These are phyloP conservation scores for Sicyos edulis DNA, from an alignment of 306 rosid genomes.

Conservation along the genomic window DNA sequence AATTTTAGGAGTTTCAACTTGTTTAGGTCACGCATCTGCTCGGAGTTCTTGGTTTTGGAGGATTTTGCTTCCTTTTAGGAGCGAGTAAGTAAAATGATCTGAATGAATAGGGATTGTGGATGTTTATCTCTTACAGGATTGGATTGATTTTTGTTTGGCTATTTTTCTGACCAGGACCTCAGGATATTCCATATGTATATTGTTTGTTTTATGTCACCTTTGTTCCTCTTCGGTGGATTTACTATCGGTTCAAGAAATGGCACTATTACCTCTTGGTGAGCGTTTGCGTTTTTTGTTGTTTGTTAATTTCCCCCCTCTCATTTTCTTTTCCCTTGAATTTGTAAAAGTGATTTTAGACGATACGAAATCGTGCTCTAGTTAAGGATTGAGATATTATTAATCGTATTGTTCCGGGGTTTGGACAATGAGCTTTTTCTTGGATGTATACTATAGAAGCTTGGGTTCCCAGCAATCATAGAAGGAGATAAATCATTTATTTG, in stretches of 20 bases:
- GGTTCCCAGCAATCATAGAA: neutral
- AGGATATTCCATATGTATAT: slow-evolving; percentile 68
- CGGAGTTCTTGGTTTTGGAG: slow-evolving; percentile 79
- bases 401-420: neutral
- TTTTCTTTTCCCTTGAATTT: neutral
- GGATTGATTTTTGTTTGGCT: slow-evolving; percentile 8
- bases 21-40: slow-evolving; percentile 66
- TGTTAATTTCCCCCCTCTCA: neutral
- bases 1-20: neutral
- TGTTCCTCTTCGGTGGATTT: slow-evolving; percentile 95
- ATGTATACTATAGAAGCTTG: neutral
- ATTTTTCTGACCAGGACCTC: slow-evolving; percentile 60
- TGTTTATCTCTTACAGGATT: neutral
- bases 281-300: slow-evolving; percentile 14
- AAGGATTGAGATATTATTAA: neutral
- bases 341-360: neutral
- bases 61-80: slow-evolving; percentile 84
- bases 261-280: slow-evolving; percentile 93
- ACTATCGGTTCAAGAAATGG: slow-evolving; percentile 92
- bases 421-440: slow-evolving; percentile 8
- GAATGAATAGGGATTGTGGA: slow-evolving; percentile 15
- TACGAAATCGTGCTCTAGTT: neutral
- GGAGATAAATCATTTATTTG: neutral
- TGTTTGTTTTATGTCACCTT: slow-evolving; percentile 75
- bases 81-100: slow-evolving; percentile 60